Evolutionary conservation across 1,284 basidiomycete genomes (phyloP).

Genomic region (Farysia itapuensis): DNA sequence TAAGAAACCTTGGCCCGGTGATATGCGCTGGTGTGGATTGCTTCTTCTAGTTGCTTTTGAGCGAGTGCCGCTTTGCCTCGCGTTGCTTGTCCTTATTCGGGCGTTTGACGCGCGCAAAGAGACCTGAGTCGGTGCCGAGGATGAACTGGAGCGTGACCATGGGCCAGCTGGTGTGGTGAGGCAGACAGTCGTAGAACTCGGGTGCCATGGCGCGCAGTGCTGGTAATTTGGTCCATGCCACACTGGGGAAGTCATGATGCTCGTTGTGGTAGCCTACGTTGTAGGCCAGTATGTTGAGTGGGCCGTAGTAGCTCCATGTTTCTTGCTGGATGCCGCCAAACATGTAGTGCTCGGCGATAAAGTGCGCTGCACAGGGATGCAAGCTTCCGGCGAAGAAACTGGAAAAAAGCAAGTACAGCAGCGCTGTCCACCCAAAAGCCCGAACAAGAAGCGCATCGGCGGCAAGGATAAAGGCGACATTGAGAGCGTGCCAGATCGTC

Average conservation of each 20-base stretch:
- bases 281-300: constrained; percentile 87
- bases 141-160: constrained; percentile 94
- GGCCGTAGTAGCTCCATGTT: constrained; percentile 95
- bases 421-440: constrained; percentile 31
- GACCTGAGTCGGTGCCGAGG: constrained; percentile 63
- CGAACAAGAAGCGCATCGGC: constrained; percentile 69
- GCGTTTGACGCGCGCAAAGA: constrained; percentile 53
- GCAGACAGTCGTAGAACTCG: constrained; percentile 88
- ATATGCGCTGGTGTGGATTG: too few relatives aligned
- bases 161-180: constrained; percentile 86
- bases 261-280: constrained; percentile 99
- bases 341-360: constrained; percentile 76
- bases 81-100: too few relatives aligned
- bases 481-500: constrained; percentile 81
- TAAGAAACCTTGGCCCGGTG: too few relatives aligned
- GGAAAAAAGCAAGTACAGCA: constrained; percentile 77
- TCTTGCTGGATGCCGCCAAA: constrained; percentile 69
- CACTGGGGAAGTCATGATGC: constrained; percentile 96
- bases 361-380: constrained; percentile 94
- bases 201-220: constrained; percentile 78
- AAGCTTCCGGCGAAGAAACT: constrained; percentile 93
- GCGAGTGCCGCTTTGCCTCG: too few relatives aligned
- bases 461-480: constrained; percentile 71
- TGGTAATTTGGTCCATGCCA: constrained; percentile 93
- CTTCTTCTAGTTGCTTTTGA: too few relatives aligned